Evolutionary conservation across 129 eudicot genomes (phyloP), one percentile per base, ranked within the genome.

Genomic region (Tagetes patula): DNA sequence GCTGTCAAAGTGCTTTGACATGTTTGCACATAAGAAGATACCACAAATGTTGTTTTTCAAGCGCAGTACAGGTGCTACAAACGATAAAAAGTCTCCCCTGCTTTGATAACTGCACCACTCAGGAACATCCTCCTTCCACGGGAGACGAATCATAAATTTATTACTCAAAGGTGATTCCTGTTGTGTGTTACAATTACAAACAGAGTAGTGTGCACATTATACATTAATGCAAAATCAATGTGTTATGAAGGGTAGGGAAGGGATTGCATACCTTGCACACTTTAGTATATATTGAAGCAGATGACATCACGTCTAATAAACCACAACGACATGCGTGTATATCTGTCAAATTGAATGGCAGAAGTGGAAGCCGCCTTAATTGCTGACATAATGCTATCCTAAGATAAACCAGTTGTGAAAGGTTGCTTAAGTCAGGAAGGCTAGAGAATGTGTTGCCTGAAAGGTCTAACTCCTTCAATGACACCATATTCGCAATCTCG

Each of bases 401-500:
- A 31, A 72, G 76, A 54, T 10, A 12, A 30, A 10, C 32, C 31
- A 72, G 67, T 31, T 55, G 42, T 1, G 38, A 36, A 34, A 74
- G 70, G 66, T 73, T 47, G 70, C 77, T 43, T 1, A 73, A 46
- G 40, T 71, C 76, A 4, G 67, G 76, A 42, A 71, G 76, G 67
- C 53, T 42, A 30, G 59, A 36, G 38, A 73, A 73, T 8, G 69
- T 6, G 78, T 58, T 33, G 9, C 10, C 36, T 8, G 78, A 45
- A 61, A 73, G 70, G 39, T 45, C 6, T 20, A 73, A 60, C 13
- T 4, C 1, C 45, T n/a, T 8, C 45, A 73, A 20, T 5, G 59
- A 59, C 77, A 73, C 61, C 61, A 73, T 20, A 61, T 73, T 73
- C 62, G 61, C 70, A 43, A 73, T 73, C 65, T 62, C 62, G 38